phyloP scores from a whole-genome alignment of 345 rosid genomes.

The Erysimum cheiranthoides region DNA sequence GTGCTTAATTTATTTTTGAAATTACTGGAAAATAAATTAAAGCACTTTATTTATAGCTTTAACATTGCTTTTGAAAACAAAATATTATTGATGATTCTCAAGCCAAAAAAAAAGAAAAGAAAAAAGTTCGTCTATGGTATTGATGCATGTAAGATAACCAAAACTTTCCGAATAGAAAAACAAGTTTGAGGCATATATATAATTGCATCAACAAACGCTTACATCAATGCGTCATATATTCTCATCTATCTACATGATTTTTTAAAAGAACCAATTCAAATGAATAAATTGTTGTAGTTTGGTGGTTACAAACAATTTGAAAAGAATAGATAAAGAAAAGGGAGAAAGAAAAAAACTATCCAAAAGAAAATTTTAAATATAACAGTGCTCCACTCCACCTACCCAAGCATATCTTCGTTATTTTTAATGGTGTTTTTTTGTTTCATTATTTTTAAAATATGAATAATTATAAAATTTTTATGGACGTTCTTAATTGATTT shows the following conservation, averaged over 20 bases:
- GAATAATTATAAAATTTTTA: background rate
- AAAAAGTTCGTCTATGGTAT: background rate
- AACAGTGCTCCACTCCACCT: slow-evolving; percentile 21
- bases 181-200: slow-evolving; percentile 4
- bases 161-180: background rate
- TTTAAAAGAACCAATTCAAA: background rate
- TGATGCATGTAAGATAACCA: background rate
- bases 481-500: background rate
- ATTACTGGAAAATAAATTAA: background rate
- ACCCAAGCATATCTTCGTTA: background rate
- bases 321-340: background rate
- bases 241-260: slow-evolving; percentile 5
- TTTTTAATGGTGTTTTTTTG: background rate
- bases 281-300: background rate
- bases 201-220: slow-evolving; percentile 11
- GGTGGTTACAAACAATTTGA: background rate
- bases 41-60: background rate
- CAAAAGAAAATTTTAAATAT: background rate
- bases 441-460: background rate
- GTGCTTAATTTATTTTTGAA: background rate
- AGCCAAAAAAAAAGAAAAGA: background rate
- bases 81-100: background rate
- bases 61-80: background rate
- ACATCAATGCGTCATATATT: slow-evolving; percentile 8
- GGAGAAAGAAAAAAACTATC: background rate